Base-by-base conservation (phyloP, 495 filamentous ascomycete genomes). In the Penicillium paradoxum region DNA sequence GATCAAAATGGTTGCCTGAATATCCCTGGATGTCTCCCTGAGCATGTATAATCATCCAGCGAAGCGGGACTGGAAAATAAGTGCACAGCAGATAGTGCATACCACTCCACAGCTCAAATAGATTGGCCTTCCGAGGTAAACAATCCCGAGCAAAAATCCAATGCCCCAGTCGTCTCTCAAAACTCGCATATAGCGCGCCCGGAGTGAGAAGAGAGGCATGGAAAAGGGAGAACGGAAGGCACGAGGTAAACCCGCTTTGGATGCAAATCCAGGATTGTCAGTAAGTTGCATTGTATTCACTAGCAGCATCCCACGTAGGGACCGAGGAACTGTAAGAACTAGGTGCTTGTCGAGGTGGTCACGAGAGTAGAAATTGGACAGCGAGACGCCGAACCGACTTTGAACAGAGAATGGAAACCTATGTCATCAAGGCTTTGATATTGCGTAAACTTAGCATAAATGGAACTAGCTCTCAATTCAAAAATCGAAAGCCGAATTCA, bases 171-270 rank as follows among this genome's bases (percentile, higher is more conserved):
- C 73, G 71, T 76, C 73, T 73, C 72, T 65, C 70, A 76, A 56
- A 64, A 68, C 51, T 47, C 67, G 65, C 72, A 56, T 74, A 52
- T 71, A 76, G 70, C 66, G 69, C 45, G 55, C 51, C 52, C 61
- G 68, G 68, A 63, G 53, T 76, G 73, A 76, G 73, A 73, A 74
- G 59, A 55, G 49, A 62, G 58, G 61, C 62, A 54, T 41, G 47
- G 53, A 54, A 40, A 53, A 52, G 37, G 53, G 38, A 46, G 48
- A 33, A 50, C 19, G 24, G 43, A 3, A 37, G 34, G 47, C 51
- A 37, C 9, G 52, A 49, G 33, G 46, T 34, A 54, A 41, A 36
- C 34, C 40, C 17, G 41, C 52, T 45, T 29, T 38, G 24, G 19
- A 34, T 18, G 32, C 29, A 21, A 10, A 34, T 39, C 21, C 44